Conservation (phyloP, 1,284 basidiomycete species). For the Tetrapyrgos nigripes region DNA sequence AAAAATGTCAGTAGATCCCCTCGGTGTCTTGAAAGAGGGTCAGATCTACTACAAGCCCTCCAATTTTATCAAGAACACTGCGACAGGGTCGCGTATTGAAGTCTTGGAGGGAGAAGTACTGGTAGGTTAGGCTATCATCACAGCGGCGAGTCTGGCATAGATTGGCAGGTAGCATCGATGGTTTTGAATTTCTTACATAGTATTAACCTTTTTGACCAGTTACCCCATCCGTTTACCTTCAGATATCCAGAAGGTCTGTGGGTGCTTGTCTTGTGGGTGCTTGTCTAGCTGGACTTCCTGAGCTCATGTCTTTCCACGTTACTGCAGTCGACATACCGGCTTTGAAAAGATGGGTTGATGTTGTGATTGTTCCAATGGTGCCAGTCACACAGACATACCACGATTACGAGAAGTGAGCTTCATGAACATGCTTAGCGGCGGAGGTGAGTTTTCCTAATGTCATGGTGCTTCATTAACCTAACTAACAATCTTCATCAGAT, state of each 20-base stretch:
- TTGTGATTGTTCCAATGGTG: constrained; percentile 61
- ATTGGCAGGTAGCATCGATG: constrained; percentile 35
- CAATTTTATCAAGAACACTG: constrained; percentile 45
- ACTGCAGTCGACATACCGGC: constrained; percentile 54
- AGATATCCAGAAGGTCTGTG: constrained; percentile 62
- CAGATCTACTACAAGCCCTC: constrained; percentile 63
- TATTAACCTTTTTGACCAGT: constrained; percentile 33
- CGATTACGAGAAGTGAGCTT: constrained; percentile 32
- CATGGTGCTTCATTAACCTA: background rate
- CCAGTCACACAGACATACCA: constrained; percentile 34
- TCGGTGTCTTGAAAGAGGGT: constrained; percentile 55
- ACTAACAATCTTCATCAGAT: constrained; percentile 7
- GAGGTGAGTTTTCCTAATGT: constrained; percentile 51
- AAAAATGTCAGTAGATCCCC: constrained; percentile 50
- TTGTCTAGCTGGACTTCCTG: background rate
- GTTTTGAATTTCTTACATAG: background rate
- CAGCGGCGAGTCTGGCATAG: constrained; percentile 22
- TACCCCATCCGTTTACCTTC: constrained; percentile 69
- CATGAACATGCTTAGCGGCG: constrained; percentile 65
- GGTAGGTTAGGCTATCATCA: constrained; percentile 40
- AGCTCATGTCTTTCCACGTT: constrained; percentile 43
- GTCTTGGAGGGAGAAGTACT: constrained; percentile 58
- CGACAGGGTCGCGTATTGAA: constrained; percentile 46
- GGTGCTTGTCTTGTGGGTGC: too few relatives aligned
- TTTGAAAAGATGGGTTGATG: constrained; percentile 56